Percentiles rank a stretch among this genome's conserved stretches.
Evolutionary conservation across 208 protist species (phyloP).

Genomic region (Acanthamoeba healyi): DNA sequence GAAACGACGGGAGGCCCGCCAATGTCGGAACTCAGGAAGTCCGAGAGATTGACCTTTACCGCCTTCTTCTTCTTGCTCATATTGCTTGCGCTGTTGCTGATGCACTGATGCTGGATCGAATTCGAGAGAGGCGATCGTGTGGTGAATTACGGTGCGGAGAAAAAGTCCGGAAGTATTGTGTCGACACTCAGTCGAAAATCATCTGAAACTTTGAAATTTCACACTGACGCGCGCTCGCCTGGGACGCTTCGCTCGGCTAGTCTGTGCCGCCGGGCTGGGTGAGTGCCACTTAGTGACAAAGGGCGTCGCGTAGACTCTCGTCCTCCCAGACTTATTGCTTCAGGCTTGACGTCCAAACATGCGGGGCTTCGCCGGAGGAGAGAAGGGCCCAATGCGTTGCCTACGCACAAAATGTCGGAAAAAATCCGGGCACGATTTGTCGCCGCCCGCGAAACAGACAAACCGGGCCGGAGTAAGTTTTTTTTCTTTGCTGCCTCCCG

Average conservation of each 20-base stretch:
- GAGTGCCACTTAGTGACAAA: too few relatives aligned
- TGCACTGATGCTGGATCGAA: background rate
- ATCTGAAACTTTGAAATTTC: background rate
- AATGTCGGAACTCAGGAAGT: slow-evolving; percentile 32
- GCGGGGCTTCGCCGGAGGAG: too few relatives aligned
- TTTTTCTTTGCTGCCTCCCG: slow-evolving; percentile 24
- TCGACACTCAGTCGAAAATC: background rate
- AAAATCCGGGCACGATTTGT: slow-evolving; percentile 4
- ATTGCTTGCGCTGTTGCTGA: background rate
- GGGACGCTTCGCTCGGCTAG: too few relatives aligned
- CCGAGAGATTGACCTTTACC: background rate
- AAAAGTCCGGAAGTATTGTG: background rate
- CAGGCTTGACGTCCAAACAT: too few relatives aligned
- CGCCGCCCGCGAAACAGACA: background rate
- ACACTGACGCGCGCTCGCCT: too few relatives aligned
- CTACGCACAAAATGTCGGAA: too few relatives aligned
- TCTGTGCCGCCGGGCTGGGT: too few relatives aligned
- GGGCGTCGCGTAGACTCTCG: too few relatives aligned
- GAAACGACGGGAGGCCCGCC: slow-evolving; percentile 1
- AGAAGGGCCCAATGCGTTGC: too few relatives aligned
- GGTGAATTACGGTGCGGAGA: background rate
- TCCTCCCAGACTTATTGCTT: too few relatives aligned
- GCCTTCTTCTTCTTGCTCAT: slow-evolving; percentile 71
- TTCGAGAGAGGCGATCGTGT: too few relatives aligned
- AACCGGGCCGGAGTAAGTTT: background rate